phyloP scores from a whole-genome alignment of 2,329 filamentous ascomycete species.

The Monosporascus sp. region DNA sequence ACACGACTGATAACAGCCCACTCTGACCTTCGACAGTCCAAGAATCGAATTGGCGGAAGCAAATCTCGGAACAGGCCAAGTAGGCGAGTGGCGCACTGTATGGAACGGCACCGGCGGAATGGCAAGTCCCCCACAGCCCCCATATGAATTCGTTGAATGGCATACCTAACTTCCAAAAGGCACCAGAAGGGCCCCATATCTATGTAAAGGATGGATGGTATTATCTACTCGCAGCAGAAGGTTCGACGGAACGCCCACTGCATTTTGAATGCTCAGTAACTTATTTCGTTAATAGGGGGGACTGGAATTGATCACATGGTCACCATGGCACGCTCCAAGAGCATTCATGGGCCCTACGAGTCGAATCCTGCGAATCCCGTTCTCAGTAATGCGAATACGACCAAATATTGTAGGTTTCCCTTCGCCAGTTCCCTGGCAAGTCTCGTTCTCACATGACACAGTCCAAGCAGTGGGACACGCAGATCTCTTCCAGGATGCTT shows the following conservation, averaged over 20 bases:
- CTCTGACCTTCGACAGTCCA: conserved; percentile 19
- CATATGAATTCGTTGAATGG: too few relatives aligned
- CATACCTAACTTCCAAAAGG: conserved; percentile 12
- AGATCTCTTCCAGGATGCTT: conserved; percentile 48
- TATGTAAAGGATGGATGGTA: conserved; percentile 47
- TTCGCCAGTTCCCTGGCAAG: too few relatives aligned
- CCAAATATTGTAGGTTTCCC: conserved; percentile 30
- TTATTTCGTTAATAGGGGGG: conserved; percentile 28
- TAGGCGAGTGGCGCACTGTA: conserved; percentile 32
- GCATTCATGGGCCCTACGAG: conserved; percentile 40
- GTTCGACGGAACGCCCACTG: conserved; percentile 11
- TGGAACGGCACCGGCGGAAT: conserved; percentile 44
- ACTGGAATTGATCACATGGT: conserved; percentile 45
- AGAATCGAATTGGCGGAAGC: conserved; percentile 35
- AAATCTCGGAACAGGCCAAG: conserved; percentile 35
- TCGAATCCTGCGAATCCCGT: conserved; percentile 38
- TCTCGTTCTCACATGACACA: conserved; percentile 6
- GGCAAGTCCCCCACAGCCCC: conserved; percentile 11
- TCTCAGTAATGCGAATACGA: conserved; percentile 39
- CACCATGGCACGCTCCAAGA: conserved; percentile 39
- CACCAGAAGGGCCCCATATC: conserved; percentile 50
- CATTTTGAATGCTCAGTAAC: not conserved
- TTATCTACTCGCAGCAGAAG: conserved; percentile 50
- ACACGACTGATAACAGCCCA: not conserved
- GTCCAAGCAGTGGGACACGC: conserved; percentile 52